Conservation (phyloP, 345 rosid species). For the Raphanus sativus region DNA sequence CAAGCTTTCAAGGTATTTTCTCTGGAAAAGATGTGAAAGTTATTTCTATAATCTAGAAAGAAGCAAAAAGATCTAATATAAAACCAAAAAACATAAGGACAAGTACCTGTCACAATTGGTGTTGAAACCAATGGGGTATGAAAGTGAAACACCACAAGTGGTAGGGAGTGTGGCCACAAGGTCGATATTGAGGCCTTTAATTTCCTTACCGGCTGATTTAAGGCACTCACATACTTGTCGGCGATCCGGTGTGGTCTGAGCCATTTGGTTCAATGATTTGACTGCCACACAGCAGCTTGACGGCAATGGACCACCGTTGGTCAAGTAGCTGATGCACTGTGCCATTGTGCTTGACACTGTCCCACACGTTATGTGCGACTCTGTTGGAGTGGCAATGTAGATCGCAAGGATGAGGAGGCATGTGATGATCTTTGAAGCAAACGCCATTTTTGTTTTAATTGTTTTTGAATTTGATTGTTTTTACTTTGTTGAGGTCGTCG, state of each 20-base stretch:
- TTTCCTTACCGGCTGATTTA: conserved; percentile 21
- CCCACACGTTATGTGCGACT: conserved; percentile 40
- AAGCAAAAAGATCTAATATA: background rate
- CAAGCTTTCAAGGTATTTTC: background rate
- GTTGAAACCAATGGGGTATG: conserved; percentile 60
- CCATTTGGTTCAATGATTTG: conserved; percentile 32
- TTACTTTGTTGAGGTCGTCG: conserved; percentile 8
- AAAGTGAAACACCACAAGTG: conserved; percentile 49
- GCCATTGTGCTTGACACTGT: conserved; percentile 34
- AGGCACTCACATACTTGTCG: conserved; percentile 52
- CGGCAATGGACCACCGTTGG: conserved; percentile 22
- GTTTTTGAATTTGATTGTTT: background rate
- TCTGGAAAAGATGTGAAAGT: background rate
- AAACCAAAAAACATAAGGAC: conserved; percentile 1
- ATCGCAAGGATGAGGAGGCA: conserved; percentile 21
- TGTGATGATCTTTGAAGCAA: conserved; percentile 33
- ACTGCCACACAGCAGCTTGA: conserved; percentile 52
- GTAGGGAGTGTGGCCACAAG: conserved; percentile 47
- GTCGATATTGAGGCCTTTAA: conserved; percentile 22
- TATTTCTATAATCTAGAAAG: background rate
- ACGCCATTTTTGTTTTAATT: conserved; percentile 27
- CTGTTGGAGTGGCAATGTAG: conserved; percentile 27
- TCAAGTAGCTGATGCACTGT: conserved; percentile 45
- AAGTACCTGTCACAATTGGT: conserved; percentile 52
- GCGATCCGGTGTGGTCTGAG: conserved; percentile 54